Base-by-base conservation (phyloP, 192 early-diverging fungal species). In the Podila epigama region DNA sequence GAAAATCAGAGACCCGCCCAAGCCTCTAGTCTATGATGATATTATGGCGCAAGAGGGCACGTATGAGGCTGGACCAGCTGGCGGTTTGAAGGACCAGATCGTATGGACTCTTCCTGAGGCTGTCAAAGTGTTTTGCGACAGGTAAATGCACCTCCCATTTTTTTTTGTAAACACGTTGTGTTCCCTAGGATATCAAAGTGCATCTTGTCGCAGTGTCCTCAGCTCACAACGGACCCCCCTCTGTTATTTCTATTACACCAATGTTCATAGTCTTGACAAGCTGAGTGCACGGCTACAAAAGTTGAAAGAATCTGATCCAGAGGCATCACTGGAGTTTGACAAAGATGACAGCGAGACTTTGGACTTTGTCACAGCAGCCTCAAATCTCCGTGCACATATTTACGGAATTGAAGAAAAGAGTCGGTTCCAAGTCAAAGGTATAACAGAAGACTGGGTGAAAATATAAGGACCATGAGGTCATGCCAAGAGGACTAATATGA, bases 281-380 rank as follows among this genome's bases (percentile, higher is more conserved):
- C 79, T 96, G 36, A 83, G 85, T 2, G 32, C 65, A n/a, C 71
- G 84, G 35, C 69, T 92, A 16, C 27, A 82, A 11, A 59, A 81
- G 0, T 78, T 80, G 44, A 68, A 84, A 52, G 36, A 57, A 31
- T 69, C 51, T 7, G 86, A 92, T 39, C 68, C 89, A 0, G 79
- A 89, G 28, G 81, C 80, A 31, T 65, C 68, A 2, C 58, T 97
- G 51, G 39, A 79, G 0, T 99, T 99, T 83, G 98, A 99, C 75
- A 99, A 99, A 81, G 98, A 99, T 81, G 97, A 99, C 68, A 79
- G 89, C 22, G 90, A 91, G 28, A 84, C 90, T n/a, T 77, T 99
- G 79, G 86, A 92, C 50, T 99, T 99, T 89, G 96, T 99, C 3
- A 92, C 98, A 0, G 92, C 96, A 3, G 89, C 96, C 6, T 86